Base-by-base conservation (phyloP, 495 filamentous ascomycete genomes). In the Penicillium maclennaniae region DNA sequence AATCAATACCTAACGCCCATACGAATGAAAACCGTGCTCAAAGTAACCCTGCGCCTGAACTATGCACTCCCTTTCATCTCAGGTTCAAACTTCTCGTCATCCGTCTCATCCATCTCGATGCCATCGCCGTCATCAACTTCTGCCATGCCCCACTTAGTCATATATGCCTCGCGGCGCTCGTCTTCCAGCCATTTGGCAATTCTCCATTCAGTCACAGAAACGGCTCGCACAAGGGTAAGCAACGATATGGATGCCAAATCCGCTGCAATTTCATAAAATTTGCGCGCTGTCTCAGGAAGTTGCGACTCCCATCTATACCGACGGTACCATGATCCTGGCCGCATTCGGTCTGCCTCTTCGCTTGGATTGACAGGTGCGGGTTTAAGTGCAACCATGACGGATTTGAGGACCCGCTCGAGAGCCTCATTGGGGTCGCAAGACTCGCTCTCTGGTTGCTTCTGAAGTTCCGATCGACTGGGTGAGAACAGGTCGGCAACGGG, bases 231-330 rank as follows among this genome's bases (percentile, higher is more conserved):
- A 19, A 85, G 61, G 5, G 70, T 79, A 36, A 68, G 56, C 26
- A 83, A 43, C 10, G 69, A 72, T 15, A 83, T 51, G 8, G 77
- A 79, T 14, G 69, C 66, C 15, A 73, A 53, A 49, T 73, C 69
- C 49, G 84, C 84, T 14, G 77, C 81, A 31, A 75, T 63, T 47
- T 78, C 67, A 54, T 82, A 83, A 45, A 91, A 83, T 0, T 53
- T 54, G 42, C 66, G 77, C 6, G 83, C 84, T 0, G 65, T 56
- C 12, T 78, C 72, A 5, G 79, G 70, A 38, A 91, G 67, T 28
- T 87, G 80, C 10, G 80, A 75, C 54, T 74, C 72, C 20, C 59
- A 74, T 39, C 80, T 72, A 69, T 83, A 88, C 9, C 78, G 72
- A 54, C 70, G 73, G 54, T 87, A 88, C 34, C 70, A 67, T 17